Evolutionary conservation across 129 eudicot species (phyloP).

Genomic region (Centaurea solstitialis): DNA sequence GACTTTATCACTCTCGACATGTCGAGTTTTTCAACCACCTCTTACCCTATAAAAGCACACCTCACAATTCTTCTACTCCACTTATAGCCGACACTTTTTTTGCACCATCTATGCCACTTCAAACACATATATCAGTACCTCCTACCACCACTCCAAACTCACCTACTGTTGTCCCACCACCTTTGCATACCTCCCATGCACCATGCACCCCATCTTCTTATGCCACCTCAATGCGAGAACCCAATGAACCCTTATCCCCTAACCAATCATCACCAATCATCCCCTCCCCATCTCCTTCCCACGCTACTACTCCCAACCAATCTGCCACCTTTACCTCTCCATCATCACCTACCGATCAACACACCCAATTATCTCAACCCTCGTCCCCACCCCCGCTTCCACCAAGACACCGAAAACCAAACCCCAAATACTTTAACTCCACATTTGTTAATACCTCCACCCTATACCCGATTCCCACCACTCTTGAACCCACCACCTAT

Average conservation of each 20-base stretch:
- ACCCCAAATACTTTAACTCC: no score
- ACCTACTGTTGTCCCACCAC: background rate
- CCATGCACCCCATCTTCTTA: no score
- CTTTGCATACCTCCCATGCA: background rate
- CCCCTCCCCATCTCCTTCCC: background rate
- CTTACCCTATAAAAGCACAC: slow-evolving; percentile 3
- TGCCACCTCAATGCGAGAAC: no score
- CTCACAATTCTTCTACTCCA: background rate
- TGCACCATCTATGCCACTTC: slow-evolving; percentile 1
- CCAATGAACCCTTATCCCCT: no score
- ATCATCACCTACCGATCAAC: background rate
- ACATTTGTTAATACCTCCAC: no score
- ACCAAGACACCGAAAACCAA: no score
- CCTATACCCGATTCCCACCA: no score
- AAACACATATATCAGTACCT: background rate
- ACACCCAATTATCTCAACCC: no score
- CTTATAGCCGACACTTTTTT: background rate
- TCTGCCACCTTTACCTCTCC: background rate
- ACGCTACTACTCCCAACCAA: background rate
- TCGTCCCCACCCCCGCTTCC: no score
- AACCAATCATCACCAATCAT: background rate
- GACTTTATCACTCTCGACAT: no score
- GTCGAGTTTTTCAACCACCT: no score
- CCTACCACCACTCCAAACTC: background rate
- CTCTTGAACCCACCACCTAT: background rate